phyloP scores from a whole-genome alignment of 208 protist species.

The Trypanosomatidae sp. region DNA sequence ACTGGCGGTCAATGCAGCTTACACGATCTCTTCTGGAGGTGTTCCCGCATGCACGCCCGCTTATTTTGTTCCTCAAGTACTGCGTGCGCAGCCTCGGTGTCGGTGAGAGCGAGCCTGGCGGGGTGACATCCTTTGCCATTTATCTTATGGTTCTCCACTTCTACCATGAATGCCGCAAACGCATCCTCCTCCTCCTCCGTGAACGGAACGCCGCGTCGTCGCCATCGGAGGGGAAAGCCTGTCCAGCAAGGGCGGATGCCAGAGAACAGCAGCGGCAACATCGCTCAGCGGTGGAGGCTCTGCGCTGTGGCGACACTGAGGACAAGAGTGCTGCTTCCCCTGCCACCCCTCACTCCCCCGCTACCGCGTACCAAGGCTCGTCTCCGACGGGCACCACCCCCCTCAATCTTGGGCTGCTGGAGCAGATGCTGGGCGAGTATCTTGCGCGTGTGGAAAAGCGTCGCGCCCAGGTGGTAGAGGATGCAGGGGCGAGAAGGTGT shows the following conservation, averaged over 20 bases:
- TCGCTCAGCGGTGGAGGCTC: not conserved
- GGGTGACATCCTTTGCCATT: slow-evolving; percentile 83
- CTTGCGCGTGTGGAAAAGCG: slow-evolving; percentile 28
- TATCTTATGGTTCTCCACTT: slow-evolving; percentile 86
- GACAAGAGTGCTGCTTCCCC: not conserved
- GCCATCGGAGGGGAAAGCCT: not conserved
- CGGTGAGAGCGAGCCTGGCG: slow-evolving; percentile 70
- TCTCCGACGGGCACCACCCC: slow-evolving; percentile 11
- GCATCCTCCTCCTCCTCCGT: slow-evolving; percentile 37
- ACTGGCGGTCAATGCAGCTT: slow-evolving; percentile 84
- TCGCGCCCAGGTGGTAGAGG: slow-evolving; percentile 12
- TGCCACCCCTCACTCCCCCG: not conserved
- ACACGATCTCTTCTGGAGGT: slow-evolving; percentile 55
- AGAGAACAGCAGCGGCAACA: slow-evolving; percentile 5
- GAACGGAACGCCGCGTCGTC: slow-evolving; percentile 20
- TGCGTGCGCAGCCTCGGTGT: slow-evolving; percentile 63
- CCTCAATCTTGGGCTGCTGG: slow-evolving; percentile 25
- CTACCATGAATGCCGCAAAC: slow-evolving; percentile 63
- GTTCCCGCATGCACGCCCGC: slow-evolving; percentile 59
- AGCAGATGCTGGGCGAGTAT: slow-evolving; percentile 30
- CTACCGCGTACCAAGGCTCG: not conserved
- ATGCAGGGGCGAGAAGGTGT: not conserved
- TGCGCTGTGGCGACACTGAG: not conserved
- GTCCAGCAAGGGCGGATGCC: not conserved
- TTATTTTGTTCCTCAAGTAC: slow-evolving; percentile 87